These are phyloP conservation scores for Breynia disticha DNA, from an alignment of 441 rosid species.

Conservation along the genomic window DNA sequence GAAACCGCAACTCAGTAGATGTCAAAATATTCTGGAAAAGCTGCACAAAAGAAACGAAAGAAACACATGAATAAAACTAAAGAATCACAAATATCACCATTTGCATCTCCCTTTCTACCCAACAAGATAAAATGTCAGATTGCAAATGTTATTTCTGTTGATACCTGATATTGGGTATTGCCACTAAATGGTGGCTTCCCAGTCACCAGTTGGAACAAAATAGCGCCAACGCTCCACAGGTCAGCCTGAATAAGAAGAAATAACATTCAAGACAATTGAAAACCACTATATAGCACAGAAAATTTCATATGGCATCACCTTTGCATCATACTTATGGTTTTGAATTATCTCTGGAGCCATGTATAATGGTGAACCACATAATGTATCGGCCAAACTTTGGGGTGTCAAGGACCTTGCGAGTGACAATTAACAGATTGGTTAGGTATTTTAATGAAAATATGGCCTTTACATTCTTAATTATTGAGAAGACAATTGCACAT, in stretches of 20 bases:
- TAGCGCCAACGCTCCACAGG: slow-evolving; percentile 93
- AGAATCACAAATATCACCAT: slow-evolving; percentile 10
- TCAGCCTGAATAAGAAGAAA: slow-evolving; percentile 56
- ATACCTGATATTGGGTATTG: slow-evolving; percentile 59
- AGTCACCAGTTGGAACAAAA: slow-evolving; percentile 77
- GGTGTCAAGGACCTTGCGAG: slow-evolving; percentile 54
- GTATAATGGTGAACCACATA: slow-evolving; percentile 84
- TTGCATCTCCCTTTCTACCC: background rate
- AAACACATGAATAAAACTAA: slow-evolving; percentile 5
- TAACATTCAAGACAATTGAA: background rate
- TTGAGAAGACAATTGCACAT: slow-evolving; percentile 3
- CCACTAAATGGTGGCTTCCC: slow-evolving; percentile 82
- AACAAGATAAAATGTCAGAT: too few species aligned
- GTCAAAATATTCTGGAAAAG: slow-evolving; percentile 69
- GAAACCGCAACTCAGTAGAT: slow-evolving; percentile 64
- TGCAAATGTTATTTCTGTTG: slow-evolving; percentile 1
- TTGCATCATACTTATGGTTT: slow-evolving; percentile 74
- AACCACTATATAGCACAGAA: background rate
- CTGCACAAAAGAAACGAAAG: slow-evolving; percentile 33
- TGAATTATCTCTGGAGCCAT: slow-evolving; percentile 86
- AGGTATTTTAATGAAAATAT: background rate
- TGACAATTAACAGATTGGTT: slow-evolving; percentile 12
- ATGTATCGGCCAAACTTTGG: slow-evolving; percentile 55
- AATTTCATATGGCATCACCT: slow-evolving; percentile 37
- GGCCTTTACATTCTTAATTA: slow-evolving; percentile 4